Evolutionary conservation across 2,329 filamentous ascomycete genomes (phyloP), one percentile per base, ranked within the genome.

Genomic region (Colletotrichum aenigma): DNA sequence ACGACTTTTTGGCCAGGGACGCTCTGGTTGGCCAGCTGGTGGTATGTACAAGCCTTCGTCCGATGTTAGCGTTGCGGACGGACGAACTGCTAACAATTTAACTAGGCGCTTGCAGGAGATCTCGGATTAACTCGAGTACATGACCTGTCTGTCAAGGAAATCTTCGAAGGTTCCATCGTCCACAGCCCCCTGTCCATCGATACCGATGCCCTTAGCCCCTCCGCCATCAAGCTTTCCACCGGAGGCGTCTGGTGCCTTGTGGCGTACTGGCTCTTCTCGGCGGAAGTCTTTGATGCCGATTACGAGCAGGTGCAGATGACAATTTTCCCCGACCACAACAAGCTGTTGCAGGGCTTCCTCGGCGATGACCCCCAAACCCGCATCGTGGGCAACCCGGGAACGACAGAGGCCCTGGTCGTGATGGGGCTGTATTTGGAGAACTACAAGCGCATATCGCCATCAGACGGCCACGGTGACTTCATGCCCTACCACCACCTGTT

Each of bases 21-120:
- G 89, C 91, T 8, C 89, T 94, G 62, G 88, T 95, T n/a, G 94
- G 94, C 0, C 93, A 96, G 80, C 85, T 96, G 28, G 92, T 93
- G 77, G 92, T 93, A 85, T 83, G 90, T 52, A 21, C 30, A 28
- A 5, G 68, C 71, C 73, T 70, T 43, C 48, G 28, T 64, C 72
- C 60, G 60, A 69, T 28, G 28, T 21, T 43, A 16, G 43, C 43
- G 43, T 52, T 52, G 43, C 38, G 10, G 43, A 66, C 4, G 74
- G 58, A 71, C 32, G 58, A 38, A 60, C 65, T 26, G 30, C 78
- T 81, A 30, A 79, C 66, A 24, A 55, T 16, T 66, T 66, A 8
- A n/a, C 28, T 71, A 93, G 86, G 91, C 93, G 21, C 86, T 95
- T 69, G 90, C 93, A 18, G 88, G 91, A 68, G 92, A 94, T 80